These are phyloP conservation scores for Isatis tinctoria DNA, from an alignment of 345 rosid species.

Conservation along the genomic window DNA sequence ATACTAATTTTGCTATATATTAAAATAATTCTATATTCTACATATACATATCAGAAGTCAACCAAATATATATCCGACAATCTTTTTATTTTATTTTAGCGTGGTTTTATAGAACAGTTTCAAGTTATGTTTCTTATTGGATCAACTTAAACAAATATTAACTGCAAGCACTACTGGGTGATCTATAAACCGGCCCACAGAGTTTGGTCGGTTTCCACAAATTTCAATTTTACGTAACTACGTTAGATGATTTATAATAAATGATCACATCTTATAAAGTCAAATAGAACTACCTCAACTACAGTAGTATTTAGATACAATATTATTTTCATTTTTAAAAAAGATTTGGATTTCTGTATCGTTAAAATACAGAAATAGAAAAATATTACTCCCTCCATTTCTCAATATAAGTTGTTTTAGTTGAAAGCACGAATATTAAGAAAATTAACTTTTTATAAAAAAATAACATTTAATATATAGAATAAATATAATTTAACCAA, in stretches of 20 bases:
- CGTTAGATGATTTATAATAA: slow-evolving; percentile 2
- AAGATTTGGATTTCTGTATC: background rate
- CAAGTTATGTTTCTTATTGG: slow-evolving; percentile 6
- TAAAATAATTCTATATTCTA: background rate
- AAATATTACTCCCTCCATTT: too few relatives aligned
- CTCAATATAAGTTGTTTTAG: too few relatives aligned
- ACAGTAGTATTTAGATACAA: background rate
- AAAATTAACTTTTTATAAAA: too few relatives aligned
- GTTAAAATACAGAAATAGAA: too few relatives aligned
- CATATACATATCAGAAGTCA: too few relatives aligned
- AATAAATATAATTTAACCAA: too few relatives aligned
- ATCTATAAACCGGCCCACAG: slow-evolving; percentile 20
- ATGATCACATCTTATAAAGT: slow-evolving; percentile 18
- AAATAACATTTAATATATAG: too few relatives aligned
- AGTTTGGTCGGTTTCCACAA: slow-evolving; percentile 32
- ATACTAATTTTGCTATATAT: background rate
- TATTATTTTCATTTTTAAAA: background rate
- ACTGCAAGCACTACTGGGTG: background rate
- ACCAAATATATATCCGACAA: too few relatives aligned
- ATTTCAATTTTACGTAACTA: slow-evolving; percentile 5
- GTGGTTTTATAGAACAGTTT: background rate
- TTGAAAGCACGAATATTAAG: too few relatives aligned
- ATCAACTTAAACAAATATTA: background rate
- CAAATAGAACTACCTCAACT: slow-evolving; percentile 20
- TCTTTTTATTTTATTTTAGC: background rate